Evolutionary conservation across 768 basidiomycete species (phyloP).

Genomic region (Leccinum pellstonianum): DNA sequence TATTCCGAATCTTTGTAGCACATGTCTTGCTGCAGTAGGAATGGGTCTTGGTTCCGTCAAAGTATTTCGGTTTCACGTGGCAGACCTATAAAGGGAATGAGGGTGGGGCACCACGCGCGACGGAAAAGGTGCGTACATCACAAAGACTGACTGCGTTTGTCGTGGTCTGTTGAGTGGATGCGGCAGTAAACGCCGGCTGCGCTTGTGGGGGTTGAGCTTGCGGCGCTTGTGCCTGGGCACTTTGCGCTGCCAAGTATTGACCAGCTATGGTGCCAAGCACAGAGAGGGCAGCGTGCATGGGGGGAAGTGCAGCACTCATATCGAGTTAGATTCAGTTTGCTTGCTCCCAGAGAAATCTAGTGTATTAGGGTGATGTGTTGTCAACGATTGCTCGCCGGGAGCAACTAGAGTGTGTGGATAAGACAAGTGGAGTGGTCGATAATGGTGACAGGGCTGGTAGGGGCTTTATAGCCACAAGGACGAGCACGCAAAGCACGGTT

Average conservation of each 20-base stretch:
- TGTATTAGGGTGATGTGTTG: slow-evolving; percentile 2
- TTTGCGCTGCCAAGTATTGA: slow-evolving; percentile 35
- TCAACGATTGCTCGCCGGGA: slow-evolving; percentile 32
- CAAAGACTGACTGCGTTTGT: slow-evolving; percentile 41
- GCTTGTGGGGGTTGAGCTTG: slow-evolving; percentile 25
- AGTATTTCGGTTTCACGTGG: slow-evolving; percentile 52
- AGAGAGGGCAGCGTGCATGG: slow-evolving; percentile 37
- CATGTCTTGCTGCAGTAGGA: slow-evolving; percentile 61
- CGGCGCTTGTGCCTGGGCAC: slow-evolving; percentile 28
- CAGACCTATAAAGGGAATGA: slow-evolving; percentile 43
- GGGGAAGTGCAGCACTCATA: slow-evolving; percentile 32
- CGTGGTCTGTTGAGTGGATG: slow-evolving; percentile 20
- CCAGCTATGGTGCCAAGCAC: slow-evolving; percentile 37
- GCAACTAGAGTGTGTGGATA: slow-evolving; percentile 29
- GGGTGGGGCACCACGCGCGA: slow-evolving; percentile 4
- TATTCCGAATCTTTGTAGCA: slow-evolving; percentile 44
- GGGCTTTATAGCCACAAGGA: slow-evolving; percentile 28
- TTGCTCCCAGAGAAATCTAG: slow-evolving; percentile 5
- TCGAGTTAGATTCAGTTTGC: slow-evolving; percentile 13
- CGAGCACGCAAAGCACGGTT: slow-evolving; percentile 11
- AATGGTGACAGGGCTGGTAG: slow-evolving; percentile 3
- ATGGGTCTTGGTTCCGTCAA: slow-evolving; percentile 55
- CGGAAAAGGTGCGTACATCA: slow-evolving; percentile 40
- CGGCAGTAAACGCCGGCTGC: slow-evolving; percentile 19
- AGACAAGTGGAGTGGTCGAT: slow-evolving; percentile 45